phyloP scores from a whole-genome alignment of 805 yeast species.

The Starmerella potacharoeniae region DNA sequence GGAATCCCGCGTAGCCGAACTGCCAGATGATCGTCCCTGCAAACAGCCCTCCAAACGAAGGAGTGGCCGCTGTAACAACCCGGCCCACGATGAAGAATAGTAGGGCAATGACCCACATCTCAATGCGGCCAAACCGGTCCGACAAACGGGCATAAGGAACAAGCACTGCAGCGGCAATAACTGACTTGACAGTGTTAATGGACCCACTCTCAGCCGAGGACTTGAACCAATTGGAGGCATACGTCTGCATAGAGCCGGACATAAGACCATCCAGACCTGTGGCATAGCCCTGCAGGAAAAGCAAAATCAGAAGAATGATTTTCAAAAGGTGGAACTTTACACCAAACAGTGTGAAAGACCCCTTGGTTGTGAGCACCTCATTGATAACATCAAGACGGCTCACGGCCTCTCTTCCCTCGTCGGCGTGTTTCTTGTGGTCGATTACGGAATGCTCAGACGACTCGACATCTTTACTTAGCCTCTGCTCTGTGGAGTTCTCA shows the following conservation, averaged over 20 bases:
- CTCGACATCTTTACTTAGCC: neutral
- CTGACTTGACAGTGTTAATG: conserved; percentile 41
- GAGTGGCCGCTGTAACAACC: conserved; percentile 50
- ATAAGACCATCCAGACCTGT: conserved; percentile 52
- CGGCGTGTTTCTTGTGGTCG: neutral
- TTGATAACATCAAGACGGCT: conserved; percentile 8
- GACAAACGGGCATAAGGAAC: conserved; percentile 52
- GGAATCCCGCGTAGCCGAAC: conserved; percentile 53
- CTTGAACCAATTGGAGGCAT: conserved; percentile 45
- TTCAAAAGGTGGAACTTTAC: conserved; percentile 5
- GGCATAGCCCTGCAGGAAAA: conserved; percentile 46
- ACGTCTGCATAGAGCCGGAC: conserved; percentile 42
- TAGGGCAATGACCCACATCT: conserved; percentile 38
- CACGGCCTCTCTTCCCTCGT: conserved; percentile 6
- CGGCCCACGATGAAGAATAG: conserved; percentile 53
- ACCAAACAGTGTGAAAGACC: conserved; percentile 1
- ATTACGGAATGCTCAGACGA: neutral
- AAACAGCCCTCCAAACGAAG: conserved; percentile 45
- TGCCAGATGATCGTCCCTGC: conserved; percentile 51
- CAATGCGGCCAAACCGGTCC: conserved; percentile 54
- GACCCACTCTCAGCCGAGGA: conserved; percentile 48
- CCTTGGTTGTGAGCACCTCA: conserved; percentile 2
- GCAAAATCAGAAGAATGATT: conserved; percentile 33
- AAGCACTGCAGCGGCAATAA: conserved; percentile 56
- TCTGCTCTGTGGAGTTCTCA: neutral